phyloP scores from a whole-genome alignment of 2,329 filamentous ascomycete genomes.

The Keithomyces neogunnii region DNA sequence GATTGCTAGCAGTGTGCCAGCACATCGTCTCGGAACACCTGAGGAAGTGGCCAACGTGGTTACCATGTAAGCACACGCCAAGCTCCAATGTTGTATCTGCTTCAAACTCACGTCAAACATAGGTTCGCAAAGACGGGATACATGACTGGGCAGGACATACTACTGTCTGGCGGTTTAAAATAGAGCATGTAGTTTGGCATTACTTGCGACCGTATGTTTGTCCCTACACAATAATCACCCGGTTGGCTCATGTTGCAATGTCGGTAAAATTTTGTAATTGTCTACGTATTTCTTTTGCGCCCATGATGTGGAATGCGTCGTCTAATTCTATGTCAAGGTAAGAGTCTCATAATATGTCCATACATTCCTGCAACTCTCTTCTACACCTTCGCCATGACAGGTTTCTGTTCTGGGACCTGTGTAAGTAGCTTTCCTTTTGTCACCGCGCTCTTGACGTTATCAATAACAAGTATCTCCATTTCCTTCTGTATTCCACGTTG shows the following conservation, averaged over 20 bases:
- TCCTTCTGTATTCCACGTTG: constrained; percentile 9
- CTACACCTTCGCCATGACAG: neutral
- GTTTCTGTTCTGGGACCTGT: constrained; percentile 10
- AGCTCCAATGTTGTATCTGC: neutral
- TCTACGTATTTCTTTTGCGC: too few species aligned
- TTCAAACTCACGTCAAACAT: neutral
- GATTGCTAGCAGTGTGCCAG: constrained; percentile 6
- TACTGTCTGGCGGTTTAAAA: constrained; percentile 5
- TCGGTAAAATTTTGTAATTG: too few species aligned
- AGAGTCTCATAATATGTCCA: neutral
- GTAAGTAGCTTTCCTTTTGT: constrained; percentile 9
- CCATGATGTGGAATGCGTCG: neutral
- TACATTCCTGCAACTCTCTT: neutral
- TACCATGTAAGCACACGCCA: constrained; percentile 1
- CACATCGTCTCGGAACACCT: constrained; percentile 5
- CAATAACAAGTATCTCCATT: constrained; percentile 20
- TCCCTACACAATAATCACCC: too few species aligned
- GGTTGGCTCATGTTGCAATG: too few species aligned
- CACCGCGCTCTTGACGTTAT: constrained; percentile 24
- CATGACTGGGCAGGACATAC: constrained; percentile 8
- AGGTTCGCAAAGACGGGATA: constrained; percentile 9
- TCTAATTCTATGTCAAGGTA: neutral
- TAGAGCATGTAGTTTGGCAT: neutral
- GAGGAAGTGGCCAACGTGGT: constrained; percentile 9
- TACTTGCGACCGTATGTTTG: too few species aligned